phyloP scores from a whole-genome alignment of 1,284 basidiomycete genomes.

The Porodaedalea pini region DNA sequence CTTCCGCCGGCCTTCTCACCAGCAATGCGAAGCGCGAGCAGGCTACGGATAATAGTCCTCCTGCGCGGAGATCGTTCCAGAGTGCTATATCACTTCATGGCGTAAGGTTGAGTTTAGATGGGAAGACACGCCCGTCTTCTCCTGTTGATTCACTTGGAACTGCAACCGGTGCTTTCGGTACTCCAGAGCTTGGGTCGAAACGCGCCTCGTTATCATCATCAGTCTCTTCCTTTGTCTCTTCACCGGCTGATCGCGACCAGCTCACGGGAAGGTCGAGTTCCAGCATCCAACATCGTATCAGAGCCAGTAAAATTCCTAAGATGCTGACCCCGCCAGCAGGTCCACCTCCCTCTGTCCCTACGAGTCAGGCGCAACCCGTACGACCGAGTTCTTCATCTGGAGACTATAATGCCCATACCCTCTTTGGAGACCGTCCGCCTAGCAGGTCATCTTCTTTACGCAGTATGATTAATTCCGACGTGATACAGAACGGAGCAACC shows the following conservation, averaged over 20 bases:
- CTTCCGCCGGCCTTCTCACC: conserved; percentile 30
- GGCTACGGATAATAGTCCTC: background rate
- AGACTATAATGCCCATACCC: conserved; percentile 31
- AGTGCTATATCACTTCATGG: conserved; percentile 9
- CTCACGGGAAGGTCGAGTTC: conserved; percentile 38
- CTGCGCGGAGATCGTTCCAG: conserved; percentile 16
- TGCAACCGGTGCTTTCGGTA: conserved; percentile 33
- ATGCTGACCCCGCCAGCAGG: conserved; percentile 23
- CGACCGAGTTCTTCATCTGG: conserved; percentile 24
- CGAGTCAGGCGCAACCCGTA: conserved; percentile 13
- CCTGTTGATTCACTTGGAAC: conserved; percentile 18
- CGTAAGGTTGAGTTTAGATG: conserved; percentile 17
- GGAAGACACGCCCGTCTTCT: conserved; percentile 10
- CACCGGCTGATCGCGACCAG: conserved; percentile 32
- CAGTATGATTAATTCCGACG: conserved; percentile 27
- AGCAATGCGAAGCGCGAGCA: conserved; percentile 6
- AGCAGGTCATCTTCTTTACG: conserved; percentile 45
- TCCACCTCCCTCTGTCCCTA: conserved; percentile 21
- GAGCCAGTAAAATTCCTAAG: conserved; percentile 20
- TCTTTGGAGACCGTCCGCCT: conserved; percentile 36
- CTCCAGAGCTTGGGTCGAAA: conserved; percentile 38
- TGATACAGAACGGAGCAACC: conserved; percentile 21
- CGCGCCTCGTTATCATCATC: conserved; percentile 47
- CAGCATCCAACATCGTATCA: conserved; percentile 48
- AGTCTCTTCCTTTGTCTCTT: conserved; percentile 49